Conservation (phyloP, 208 protist species). For the Acanthamoeba rhysodes region DNA sequence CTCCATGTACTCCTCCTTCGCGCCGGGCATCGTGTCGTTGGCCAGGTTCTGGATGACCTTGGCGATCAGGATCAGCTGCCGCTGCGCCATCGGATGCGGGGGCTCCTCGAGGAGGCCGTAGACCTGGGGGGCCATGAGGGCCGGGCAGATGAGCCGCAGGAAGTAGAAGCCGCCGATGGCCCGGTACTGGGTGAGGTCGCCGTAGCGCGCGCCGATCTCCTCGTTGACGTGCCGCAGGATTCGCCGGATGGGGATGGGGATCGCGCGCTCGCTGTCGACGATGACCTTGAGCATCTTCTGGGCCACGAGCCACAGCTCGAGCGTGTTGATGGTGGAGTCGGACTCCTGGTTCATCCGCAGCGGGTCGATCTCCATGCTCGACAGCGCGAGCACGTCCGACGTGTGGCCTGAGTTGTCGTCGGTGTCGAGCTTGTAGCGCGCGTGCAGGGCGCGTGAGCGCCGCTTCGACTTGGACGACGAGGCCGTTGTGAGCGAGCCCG, state of each 20-base stretch:
- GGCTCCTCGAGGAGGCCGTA: slow-evolving; percentile 58
- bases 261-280: slow-evolving; percentile 43
- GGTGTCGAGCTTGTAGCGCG: slow-evolving; percentile 49
- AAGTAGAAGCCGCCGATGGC: slow-evolving; percentile 67
- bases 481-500: neutral
- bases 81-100: slow-evolving; percentile 40
- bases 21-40: slow-evolving; percentile 64
- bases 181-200: slow-evolving; percentile 17
- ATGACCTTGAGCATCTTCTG: slow-evolving; percentile 72
- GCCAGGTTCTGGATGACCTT: slow-evolving; percentile 74
- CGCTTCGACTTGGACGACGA: neutral
- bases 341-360: slow-evolving; percentile 30
- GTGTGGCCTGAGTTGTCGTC: slow-evolving; percentile 61
- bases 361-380: slow-evolving; percentile 61
- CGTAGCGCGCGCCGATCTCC: slow-evolving; percentile 32
- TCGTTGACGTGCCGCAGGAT: slow-evolving; percentile 63
- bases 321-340: slow-evolving; percentile 68
- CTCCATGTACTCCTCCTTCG: slow-evolving; percentile 77
- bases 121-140: slow-evolving; percentile 73
- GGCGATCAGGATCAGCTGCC: slow-evolving; percentile 43
- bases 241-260: neutral
- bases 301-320: slow-evolving; percentile 68
- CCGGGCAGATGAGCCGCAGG: slow-evolving; percentile 64
- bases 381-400: slow-evolving; percentile 24
- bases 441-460: neutral